phyloP scores from a whole-genome alignment of 495 filamentous ascomycete genomes.

The Talaromyces ruber region DNA sequence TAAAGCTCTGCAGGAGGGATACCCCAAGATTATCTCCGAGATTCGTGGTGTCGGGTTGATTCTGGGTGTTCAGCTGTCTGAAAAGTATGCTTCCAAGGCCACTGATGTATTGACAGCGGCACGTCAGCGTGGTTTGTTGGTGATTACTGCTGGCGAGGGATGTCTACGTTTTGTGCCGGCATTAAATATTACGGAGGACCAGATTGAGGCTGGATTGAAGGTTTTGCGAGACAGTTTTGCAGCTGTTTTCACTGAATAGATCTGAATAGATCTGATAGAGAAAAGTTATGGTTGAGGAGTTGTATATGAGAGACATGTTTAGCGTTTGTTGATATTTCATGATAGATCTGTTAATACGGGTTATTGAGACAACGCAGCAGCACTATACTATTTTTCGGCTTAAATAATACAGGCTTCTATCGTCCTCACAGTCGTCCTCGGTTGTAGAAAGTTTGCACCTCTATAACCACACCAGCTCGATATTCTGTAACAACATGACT shows the following conservation, averaged over 20 bases:
- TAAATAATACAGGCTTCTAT: no score
- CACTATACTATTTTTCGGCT: no score
- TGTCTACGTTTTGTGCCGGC: constrained; percentile 82
- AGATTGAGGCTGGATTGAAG: constrained; percentile 65
- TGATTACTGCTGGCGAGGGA: constrained; percentile 88
- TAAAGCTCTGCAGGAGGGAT: constrained; percentile 50
- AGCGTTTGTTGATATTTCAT: background rate
- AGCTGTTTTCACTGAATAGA: constrained; percentile 1
- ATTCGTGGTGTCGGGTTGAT: constrained; percentile 78
- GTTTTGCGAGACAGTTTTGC: constrained; percentile 54
- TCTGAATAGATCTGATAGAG: background rate
- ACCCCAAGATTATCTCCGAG: constrained; percentile 65
- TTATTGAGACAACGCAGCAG: no score
- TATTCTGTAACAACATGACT: no score
- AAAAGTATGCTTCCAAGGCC: constrained; percentile 51
- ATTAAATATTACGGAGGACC: constrained; percentile 62
- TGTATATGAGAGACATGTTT: background rate
- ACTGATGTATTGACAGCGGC: constrained; percentile 67
- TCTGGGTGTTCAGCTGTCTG: constrained; percentile 69
- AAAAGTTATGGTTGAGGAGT: background rate
- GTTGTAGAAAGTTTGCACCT: no score
- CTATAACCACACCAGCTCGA: no score
- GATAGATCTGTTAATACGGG: no score
- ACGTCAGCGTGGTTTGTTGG: constrained; percentile 75
- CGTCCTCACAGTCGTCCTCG: no score